Evolutionary conservation across 768 basidiomycete genomes (phyloP).

Genomic region (Psilocybe tampanensis): DNA sequence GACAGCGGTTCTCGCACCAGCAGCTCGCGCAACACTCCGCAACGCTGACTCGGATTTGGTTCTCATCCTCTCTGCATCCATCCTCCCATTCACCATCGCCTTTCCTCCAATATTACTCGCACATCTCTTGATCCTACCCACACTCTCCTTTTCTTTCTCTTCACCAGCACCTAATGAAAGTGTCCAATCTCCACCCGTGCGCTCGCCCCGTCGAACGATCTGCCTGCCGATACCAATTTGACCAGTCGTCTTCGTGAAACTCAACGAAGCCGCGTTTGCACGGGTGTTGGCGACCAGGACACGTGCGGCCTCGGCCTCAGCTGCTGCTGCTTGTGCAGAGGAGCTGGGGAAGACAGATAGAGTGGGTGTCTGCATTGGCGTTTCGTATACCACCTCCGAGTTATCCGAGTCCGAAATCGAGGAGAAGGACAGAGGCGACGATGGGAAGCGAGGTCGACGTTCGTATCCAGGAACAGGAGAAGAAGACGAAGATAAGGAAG

Average conservation of each 20-base stretch:
- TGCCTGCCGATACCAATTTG: too few species aligned
- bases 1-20: slow-evolving; percentile 23
- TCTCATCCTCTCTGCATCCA: slow-evolving; percentile 9
- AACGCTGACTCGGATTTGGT: slow-evolving; percentile 24
- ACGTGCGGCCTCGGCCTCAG: too few species aligned
- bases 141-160: background rate
- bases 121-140: background rate
- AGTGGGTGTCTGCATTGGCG: background rate
- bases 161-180: background rate
- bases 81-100: background rate
- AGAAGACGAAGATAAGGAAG: background rate
- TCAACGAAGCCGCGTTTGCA: too few species aligned
- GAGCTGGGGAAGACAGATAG: background rate
- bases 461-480: background rate
- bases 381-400: background rate
- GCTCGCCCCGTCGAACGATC: too few species aligned
- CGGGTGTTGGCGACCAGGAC: too few species aligned
- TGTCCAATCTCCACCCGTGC: too few species aligned
- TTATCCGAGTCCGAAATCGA: background rate
- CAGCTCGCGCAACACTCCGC: background rate
- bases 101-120: too few species aligned
- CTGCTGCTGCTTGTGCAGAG: too few species aligned
- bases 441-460: too few species aligned
- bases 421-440: too few species aligned
- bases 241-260: too few species aligned